These are phyloP conservation scores for Dactylellina sp. DNA, from an alignment of 2,329 filamentous ascomycete genomes.

Conservation along the genomic window DNA sequence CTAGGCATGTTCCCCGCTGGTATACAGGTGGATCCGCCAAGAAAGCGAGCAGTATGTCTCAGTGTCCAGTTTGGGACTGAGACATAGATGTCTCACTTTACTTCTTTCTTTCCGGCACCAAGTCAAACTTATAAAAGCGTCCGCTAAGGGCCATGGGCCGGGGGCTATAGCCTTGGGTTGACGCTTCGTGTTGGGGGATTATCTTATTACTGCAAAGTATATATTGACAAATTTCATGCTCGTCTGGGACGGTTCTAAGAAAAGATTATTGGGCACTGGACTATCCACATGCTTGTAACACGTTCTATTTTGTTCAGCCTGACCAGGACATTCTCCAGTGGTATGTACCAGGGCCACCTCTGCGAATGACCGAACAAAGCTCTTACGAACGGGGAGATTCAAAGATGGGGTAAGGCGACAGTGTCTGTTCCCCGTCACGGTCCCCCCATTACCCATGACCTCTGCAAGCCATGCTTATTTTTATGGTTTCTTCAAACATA, in stretches of 20 bases:
- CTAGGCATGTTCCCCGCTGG: constrained; percentile 19
- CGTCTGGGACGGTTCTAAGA: constrained; percentile 37
- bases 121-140: constrained; percentile 9
- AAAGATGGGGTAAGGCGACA: constrained; percentile 32
- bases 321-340: background rate
- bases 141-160: constrained; percentile 21
- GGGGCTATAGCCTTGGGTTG: too few species aligned
- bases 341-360: background rate
- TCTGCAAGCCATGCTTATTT: constrained; percentile 55
- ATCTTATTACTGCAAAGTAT: constrained; percentile 15
- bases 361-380: background rate
- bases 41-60: constrained; percentile 49
- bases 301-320: constrained; percentile 14
- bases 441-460: too few species aligned
- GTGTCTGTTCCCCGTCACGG: background rate
- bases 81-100: constrained; percentile 38
- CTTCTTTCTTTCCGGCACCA: constrained; percentile 26
- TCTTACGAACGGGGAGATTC: constrained; percentile 5
- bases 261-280: constrained; percentile 33
- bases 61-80: constrained; percentile 50
- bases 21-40: constrained; percentile 22
- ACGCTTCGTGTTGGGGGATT: too few species aligned
- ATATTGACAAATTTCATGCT: constrained; percentile 33
- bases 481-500: constrained; percentile 12
- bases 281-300: constrained; percentile 2